phyloP scores from a whole-genome alignment of 345 rosid species.

The Heritiera fomes region DNA sequence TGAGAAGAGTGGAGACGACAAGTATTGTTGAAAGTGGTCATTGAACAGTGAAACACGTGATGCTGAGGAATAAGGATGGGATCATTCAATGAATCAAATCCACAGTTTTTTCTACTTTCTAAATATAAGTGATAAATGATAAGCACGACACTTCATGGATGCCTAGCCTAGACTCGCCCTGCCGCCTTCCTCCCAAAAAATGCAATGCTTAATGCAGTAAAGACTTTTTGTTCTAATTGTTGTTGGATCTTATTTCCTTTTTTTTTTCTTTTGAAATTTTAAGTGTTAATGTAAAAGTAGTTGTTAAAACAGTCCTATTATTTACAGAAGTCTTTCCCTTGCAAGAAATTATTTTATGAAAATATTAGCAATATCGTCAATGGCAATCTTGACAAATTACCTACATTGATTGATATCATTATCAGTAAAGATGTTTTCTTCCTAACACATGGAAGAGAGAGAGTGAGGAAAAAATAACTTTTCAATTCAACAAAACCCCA shows the following conservation, averaged over 20 bases:
- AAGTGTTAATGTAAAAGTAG: no score
- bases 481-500: background rate
- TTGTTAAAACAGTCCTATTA: no score
- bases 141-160: background rate
- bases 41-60: constrained; percentile 40
- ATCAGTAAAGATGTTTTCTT: no score
- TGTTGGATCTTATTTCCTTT: background rate
- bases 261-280: no score
- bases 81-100: constrained; percentile 23
- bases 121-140: background rate
- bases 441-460: no score
- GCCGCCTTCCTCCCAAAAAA: background rate
- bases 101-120: background rate
- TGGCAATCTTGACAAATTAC: no score
- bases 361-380: no score
- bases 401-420: no score
- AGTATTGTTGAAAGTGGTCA: constrained; percentile 12
- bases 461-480: no score
- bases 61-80: background rate
- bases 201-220: background rate
- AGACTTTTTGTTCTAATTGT: background rate
- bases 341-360: no score
- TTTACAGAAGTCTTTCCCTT: no score
- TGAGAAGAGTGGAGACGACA: background rate
- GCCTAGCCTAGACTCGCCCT: background rate